Evolutionary conservation across 441 rosid genomes (phyloP), one percentile per base, ranked within the genome.

Genomic region (Populus tomentosa): DNA sequence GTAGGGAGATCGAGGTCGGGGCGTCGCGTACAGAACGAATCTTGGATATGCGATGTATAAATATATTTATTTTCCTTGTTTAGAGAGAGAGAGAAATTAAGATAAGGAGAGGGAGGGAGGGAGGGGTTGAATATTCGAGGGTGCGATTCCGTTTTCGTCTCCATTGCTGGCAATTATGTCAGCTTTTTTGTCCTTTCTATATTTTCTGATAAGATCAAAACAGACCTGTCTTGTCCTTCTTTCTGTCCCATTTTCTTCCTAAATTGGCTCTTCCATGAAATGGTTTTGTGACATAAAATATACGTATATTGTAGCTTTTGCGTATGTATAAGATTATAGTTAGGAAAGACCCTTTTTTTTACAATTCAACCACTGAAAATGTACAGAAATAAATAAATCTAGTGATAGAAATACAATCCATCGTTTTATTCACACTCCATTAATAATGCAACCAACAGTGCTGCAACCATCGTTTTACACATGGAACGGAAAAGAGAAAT

Each of bases 11-110:
- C 92, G 76, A 84, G 78, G 94, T 90, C 99, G 95, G 86, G 86
- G 84, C 96, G 98, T 91, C 99, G 99, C 99, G 84, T 91, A 86
- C 80, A 33, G 77, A 79, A 83, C 82, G 92, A 91, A 90, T 91
- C 93, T 89, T 88, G 72, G 76, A 75, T 70, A 82, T 26, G 69
- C 62, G 23, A 21, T 50, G 35, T 56, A 72, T 32, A 63, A 24
- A 30, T 62, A 38, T 24, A 26, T 71, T 33, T 50, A 6, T 10
- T 38, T 53, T 23, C 10, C 28, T 64, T 28, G 13, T 20, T 32
- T 70, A 72, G 75, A 63, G 77, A 72, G 72, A 72, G 72, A 66
- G 36, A 69, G 46, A 23, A 72, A 36, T 56, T 61, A 61, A 16
- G 53, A 32, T 9, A 18, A 50, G 62, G 50, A 74, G 74, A 68